Conservation (phyloP, 179 eudicot genomes). For the Heliamphora pulchella region DNA sequence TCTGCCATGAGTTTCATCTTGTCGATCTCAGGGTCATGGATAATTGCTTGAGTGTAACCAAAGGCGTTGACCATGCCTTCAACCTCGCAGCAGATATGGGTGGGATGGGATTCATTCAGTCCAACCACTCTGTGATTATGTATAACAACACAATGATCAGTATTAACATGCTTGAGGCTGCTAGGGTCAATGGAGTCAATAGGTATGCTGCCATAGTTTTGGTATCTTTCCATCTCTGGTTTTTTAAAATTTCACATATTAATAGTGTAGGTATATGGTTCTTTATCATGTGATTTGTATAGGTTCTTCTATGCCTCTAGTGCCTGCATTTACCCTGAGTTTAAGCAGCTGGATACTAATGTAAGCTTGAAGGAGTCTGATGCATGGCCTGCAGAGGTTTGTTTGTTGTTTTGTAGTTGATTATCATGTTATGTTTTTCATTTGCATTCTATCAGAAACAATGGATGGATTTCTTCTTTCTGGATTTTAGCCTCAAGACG, state of each 20-base stretch:
- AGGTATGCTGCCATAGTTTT: slow-evolving; percentile 34
- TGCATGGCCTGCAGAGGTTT: slow-evolving; percentile 99
- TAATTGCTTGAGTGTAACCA: slow-evolving; percentile 79
- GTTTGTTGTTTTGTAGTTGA: background rate
- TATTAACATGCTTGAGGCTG: slow-evolving; percentile 92
- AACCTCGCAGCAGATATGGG: slow-evolving; percentile 99
- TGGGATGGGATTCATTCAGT: slow-evolving; percentile 97
- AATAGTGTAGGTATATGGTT: background rate
- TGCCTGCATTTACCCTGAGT: slow-evolving; percentile 98
- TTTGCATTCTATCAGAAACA: background rate
- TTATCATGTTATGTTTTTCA: background rate
- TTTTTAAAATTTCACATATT: background rate
- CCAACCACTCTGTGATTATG: slow-evolving; percentile 88
- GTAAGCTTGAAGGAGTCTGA: slow-evolving; percentile 96
- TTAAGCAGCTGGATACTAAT: slow-evolving; percentile 95
- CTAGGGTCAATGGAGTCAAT: slow-evolving; percentile 75
- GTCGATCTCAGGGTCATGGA: slow-evolving; percentile 98
- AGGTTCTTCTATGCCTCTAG: slow-evolving; percentile 96
- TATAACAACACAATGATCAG: slow-evolving; percentile 96
- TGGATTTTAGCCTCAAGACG: slow-evolving; percentile 84
- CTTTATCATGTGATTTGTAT: slow-evolving; percentile 11
- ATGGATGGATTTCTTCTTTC: background rate
- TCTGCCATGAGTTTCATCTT: slow-evolving; percentile 90
- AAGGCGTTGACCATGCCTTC: slow-evolving; percentile 78
- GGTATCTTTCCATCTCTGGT: background rate